phyloP scores from a whole-genome alignment of 345 rosid genomes.

The Gynandropsis gynandra region DNA sequence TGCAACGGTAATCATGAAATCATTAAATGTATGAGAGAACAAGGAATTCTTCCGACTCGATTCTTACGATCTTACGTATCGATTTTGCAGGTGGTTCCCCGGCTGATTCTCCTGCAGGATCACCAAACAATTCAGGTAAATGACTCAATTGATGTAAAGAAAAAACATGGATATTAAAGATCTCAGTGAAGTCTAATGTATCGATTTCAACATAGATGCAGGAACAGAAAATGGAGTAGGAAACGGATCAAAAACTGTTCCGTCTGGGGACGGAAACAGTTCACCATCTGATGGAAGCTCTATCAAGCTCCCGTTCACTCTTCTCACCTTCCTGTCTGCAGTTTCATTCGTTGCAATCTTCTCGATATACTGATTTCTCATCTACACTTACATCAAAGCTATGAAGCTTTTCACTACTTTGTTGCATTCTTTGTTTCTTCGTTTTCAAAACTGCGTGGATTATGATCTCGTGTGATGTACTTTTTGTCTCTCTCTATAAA shows the following conservation, averaged over 20 bases:
- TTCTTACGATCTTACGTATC: too few relatives aligned
- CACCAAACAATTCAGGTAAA: conserved; percentile 56
- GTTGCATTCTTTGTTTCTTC: conserved; percentile 29
- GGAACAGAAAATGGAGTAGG: conserved; percentile 31
- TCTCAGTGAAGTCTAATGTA: conserved; percentile 14
- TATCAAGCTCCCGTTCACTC: conserved; percentile 41
- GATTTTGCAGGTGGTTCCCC: conserved; percentile 8
- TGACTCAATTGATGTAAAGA: background rate
- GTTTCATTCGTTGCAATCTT: conserved; percentile 44
- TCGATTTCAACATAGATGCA: conserved; percentile 2
- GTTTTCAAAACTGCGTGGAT: too few relatives aligned
- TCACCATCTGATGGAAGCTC: conserved; percentile 57
- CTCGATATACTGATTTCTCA: conserved; percentile 24
- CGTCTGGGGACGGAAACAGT: conserved; percentile 44
- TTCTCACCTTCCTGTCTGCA: conserved; percentile 43
- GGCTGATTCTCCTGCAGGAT: conserved; percentile 40
- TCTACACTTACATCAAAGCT: conserved; percentile 9
- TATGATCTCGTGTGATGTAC: conserved; percentile 22
- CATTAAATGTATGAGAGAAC: too few relatives aligned
- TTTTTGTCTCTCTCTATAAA: conserved; percentile 16
- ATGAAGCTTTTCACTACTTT: conserved; percentile 15
- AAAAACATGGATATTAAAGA: background rate
- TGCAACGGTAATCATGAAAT: conserved; percentile 77
- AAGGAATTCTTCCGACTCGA: too few relatives aligned
- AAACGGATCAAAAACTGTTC: conserved; percentile 53